These are phyloP conservation scores for Leishmania major DNA, from an alignment of 208 protist species.

Conservation along the genomic window DNA sequence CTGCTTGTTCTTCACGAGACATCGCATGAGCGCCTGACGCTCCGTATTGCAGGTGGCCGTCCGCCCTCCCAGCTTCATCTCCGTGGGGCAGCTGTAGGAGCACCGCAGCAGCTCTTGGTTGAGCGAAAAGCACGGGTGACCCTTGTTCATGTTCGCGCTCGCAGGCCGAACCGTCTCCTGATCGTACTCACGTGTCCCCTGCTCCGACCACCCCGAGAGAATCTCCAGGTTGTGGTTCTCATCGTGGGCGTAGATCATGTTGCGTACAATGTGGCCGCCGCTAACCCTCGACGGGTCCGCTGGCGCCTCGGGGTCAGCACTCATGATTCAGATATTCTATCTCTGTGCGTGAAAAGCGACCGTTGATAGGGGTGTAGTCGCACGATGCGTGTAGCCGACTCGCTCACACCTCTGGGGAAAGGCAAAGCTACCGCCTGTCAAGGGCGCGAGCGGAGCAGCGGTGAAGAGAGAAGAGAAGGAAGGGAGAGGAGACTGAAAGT, in stretches of 20 bases:
- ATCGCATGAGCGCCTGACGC: constrained; percentile 70
- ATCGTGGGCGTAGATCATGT: constrained; percentile 82
- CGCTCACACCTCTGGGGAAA: background rate
- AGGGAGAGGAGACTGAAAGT: background rate
- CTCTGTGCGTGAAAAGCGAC: background rate
- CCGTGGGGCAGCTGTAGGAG: constrained; percentile 52
- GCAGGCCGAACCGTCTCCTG: constrained; percentile 67
- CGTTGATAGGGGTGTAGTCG: background rate
- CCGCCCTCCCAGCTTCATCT: constrained; percentile 78
- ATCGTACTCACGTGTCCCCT: constrained; percentile 69
- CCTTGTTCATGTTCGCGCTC: constrained; percentile 32
- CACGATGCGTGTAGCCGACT: background rate
- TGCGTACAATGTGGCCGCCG: constrained; percentile 78
- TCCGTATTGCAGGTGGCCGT: constrained; percentile 67
- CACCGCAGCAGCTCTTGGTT: constrained; percentile 63
- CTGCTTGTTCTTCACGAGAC: constrained; percentile 67
- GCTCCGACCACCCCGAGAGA: constrained; percentile 73
- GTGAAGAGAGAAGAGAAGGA: constrained; percentile 13
- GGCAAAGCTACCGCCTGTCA: background rate
- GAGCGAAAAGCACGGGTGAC: constrained; percentile 59
- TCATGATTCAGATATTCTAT: constrained; percentile 36
- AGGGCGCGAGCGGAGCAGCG: constrained; percentile 6
- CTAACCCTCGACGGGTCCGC: constrained; percentile 53
- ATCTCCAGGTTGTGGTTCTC: constrained; percentile 59
- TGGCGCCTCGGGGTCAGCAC: constrained; percentile 70